phyloP scores from a whole-genome alignment of 257 asterid genomes.

The Misopates orontium region DNA sequence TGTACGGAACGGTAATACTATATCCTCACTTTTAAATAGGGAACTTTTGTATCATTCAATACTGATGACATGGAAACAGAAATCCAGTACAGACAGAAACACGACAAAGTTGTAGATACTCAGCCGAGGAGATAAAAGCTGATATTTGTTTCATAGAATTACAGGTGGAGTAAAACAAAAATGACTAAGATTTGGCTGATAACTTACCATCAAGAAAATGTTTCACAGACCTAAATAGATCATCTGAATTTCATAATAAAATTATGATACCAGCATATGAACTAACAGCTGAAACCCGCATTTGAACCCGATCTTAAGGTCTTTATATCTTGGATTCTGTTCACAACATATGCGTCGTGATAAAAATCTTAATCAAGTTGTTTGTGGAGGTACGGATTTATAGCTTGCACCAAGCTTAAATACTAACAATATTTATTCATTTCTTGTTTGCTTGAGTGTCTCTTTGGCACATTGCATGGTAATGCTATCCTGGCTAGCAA shows the following conservation, averaged over 20 bases:
- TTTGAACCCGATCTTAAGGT: not conserved
- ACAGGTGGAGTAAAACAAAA: slow-evolving; percentile 8
- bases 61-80: not conserved
- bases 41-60: not conserved
- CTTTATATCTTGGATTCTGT: slow-evolving; percentile 8
- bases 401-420: not conserved
- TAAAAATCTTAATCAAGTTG: not conserved
- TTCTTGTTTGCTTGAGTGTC: slow-evolving; percentile 2
- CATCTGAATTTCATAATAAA: not conserved
- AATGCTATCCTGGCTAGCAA: not conserved
- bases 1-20: not conserved
- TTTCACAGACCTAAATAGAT: not conserved
- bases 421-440: slow-evolving; percentile 1
- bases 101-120: slow-evolving; percentile 14
- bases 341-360: not conserved
- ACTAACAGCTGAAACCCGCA: not conserved
- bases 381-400: no score
- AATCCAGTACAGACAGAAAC: not conserved
- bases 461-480: not conserved
- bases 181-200: slow-evolving; percentile 7
- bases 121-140: slow-evolving; percentile 13
- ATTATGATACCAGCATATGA: not conserved
- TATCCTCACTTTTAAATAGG: not conserved
- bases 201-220: not conserved
- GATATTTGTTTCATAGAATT: not conserved